Evolutionary conservation across 1,284 basidiomycete species (phyloP), one percentile per base, ranked within the genome.

Genomic region (Cutaneotrichosporon sp.): DNA sequence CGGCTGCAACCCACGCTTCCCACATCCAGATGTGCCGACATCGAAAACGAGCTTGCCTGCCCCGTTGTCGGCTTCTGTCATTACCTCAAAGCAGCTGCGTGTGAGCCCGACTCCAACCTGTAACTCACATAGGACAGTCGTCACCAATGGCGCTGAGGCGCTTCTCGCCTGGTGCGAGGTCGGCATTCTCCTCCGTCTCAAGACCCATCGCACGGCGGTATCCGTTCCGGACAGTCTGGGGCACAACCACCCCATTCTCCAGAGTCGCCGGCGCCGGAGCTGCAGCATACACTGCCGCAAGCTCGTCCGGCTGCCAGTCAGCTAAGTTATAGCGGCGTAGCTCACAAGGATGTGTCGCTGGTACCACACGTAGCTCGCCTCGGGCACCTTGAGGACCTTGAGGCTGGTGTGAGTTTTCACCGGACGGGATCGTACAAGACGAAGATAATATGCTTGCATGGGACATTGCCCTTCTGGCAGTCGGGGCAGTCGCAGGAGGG

Each of bases 381-480:
- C 44, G 0, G 63, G 55, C 1, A 69, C 60, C 43, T 71, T 71
- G 48, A 71, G 52, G 1, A 69, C 62, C 35, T 68, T 68, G 51
- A 71, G 49, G 52, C 68, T 71, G 38, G 19, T 31, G 41, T 42
- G 25, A 35, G 32, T 31, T 25, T 9, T 33, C 34, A 32, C 5
- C 4, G 16, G 33, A 17, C 14, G 22, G 38, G 16, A 3, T 55
- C 66, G 54, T 20, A 71, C 68, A 68, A 66, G 33, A 69, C 60
- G 46, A 69, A 71, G n/a, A 71, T 62, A 45, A 68, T 63, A 46
- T 71, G 68, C 48, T 71, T 69, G 60, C 68, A 71, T 9, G 67
- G 67, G 8, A 51, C 49, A 44, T 67, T 65, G 8, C 65, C 65
- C 41, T 65, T 71, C 17, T 27, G n/a, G 20, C 29, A 48, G 42